phyloP scores from a whole-genome alignment of 2,329 filamentous ascomycete genomes.

The Taxawa tesnikishii region DNA sequence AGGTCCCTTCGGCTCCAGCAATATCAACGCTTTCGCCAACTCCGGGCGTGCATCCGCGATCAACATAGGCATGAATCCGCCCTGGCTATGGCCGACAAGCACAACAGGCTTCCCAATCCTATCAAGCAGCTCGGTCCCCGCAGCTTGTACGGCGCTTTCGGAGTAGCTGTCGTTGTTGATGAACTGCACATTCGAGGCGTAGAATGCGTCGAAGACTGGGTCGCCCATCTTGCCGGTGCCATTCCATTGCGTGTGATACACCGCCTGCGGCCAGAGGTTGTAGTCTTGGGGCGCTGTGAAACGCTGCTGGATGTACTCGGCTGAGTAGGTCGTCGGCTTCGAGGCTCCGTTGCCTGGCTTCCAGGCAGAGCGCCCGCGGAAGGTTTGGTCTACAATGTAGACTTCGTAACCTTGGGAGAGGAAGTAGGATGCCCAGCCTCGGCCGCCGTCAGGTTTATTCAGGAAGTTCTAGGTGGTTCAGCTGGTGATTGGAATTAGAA shows the following conservation, averaged over 20 bases:
- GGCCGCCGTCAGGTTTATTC: constrained; percentile 34
- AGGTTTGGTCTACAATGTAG: constrained; percentile 31
- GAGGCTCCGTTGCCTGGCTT: constrained; percentile 4
- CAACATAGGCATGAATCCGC: constrained; percentile 34
- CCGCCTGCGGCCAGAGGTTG: constrained; percentile 28
- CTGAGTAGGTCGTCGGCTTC: constrained; percentile 3
- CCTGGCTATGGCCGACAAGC: constrained; percentile 40
- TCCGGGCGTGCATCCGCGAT: constrained; percentile 37
- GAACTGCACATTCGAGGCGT: constrained; percentile 29
- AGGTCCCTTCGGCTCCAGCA: constrained; percentile 42
- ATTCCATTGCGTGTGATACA: constrained; percentile 32
- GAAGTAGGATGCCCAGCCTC: constrained; percentile 37
- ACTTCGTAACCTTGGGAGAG: constrained; percentile 32
- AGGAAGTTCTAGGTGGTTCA: constrained; percentile 19
- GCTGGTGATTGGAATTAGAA: not conserved
- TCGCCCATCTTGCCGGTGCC: constrained; percentile 28
- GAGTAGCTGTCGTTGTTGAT: constrained; percentile 16
- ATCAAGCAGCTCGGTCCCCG: constrained; percentile 30
- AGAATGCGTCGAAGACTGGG: constrained; percentile 36
- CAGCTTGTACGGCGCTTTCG: constrained; percentile 22
- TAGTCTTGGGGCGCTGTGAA: constrained; percentile 25
- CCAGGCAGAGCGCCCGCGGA: constrained; percentile 19
- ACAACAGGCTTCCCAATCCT: constrained; percentile 26
- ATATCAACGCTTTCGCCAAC: constrained; percentile 36
- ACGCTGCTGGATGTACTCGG: constrained; percentile 18